Evolutionary conservation across 306 rosid genomes (phyloP).

Genomic region (Cucurbita argyrosperma): DNA sequence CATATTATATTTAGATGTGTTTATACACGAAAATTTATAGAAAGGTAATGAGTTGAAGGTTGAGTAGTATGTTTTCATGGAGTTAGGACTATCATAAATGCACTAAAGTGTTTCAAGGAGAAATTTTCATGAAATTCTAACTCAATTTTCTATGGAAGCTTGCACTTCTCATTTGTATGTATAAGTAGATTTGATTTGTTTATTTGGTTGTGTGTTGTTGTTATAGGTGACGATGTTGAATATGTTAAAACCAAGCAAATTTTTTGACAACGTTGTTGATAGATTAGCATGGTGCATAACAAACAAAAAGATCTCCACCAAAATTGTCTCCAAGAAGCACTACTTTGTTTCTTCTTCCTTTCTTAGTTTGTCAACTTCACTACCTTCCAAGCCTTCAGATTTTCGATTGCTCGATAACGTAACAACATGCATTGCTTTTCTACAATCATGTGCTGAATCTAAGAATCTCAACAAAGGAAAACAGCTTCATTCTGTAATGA

Average conservation of each 20-base stretch:
- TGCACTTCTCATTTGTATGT: background rate
- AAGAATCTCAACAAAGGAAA: conserved; percentile 37
- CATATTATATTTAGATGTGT: background rate
- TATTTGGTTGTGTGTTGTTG: background rate
- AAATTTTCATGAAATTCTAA: background rate
- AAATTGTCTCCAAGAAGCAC: conserved; percentile 4
- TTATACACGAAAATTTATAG: background rate
- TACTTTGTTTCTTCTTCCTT: background rate
- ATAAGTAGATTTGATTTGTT: background rate
- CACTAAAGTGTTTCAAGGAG: background rate
- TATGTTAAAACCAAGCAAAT: background rate
- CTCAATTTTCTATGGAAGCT: background rate
- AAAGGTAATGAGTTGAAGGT: background rate
- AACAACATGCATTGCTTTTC: conserved; percentile 32
- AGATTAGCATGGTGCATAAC: background rate
- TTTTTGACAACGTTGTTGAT: background rate
- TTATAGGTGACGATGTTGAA: background rate
- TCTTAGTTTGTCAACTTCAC: conserved; percentile 24
- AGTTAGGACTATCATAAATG: background rate
- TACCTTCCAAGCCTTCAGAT: background rate
- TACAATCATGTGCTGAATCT: conserved; percentile 47
- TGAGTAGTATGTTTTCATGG: background rate
- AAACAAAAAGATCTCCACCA: conserved; percentile 5
- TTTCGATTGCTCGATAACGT: conserved; percentile 10
- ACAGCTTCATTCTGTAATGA: conserved; percentile 32